Evolutionary conservation across 371 early-diverging fungal genomes (phyloP), one percentile per base, ranked within the genome.

Genomic region (Mucor circinelloides): DNA sequence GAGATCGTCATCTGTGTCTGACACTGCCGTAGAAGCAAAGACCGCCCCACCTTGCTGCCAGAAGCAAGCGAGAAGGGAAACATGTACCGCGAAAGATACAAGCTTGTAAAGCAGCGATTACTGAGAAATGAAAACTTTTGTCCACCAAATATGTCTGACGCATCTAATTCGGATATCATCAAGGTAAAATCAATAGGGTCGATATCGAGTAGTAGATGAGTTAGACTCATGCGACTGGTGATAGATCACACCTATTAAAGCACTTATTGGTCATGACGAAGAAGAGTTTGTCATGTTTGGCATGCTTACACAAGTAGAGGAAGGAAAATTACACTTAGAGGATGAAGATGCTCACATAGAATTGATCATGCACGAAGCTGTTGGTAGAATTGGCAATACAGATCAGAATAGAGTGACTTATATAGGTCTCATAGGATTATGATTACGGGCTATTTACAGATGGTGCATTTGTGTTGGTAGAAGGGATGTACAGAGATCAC

Each of bases 261-360:
- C 92, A 2, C 76, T 97, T 56, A 90, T 88, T 66, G 96, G 96
- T 7, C 86, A 89, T 40, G 87, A 89, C 57, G 86, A 87, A 19
- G 89, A 89, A 58, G 66, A 75, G 12, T 96, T 92, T 69, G 62
- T 93, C 23, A 73, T 95, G 40, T 91, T 95, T 77, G 97, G 97
- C 2, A 95, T 97, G 95, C 74, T 97, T 65, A 87, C 95, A 17
- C 89, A 90, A 73, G 81, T 93, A 56, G 87, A 91, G 57, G 93
- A 93, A 63, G 95, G 95, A 13, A 91, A 89, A 58, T 73, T 89
- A 34, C 89, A 86, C 74, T 76, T 97, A n/a, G 97, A 97, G 75
- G 97, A 97, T 72, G 83, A 85, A 27, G 93, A 92, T 55, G 89
- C 85, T 10, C 76, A 84, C 32, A 87, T 97, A 40, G 90, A 92